Evolutionary conservation across 305 asterid species (phyloP).

Genomic region (Rubia peregrina): DNA sequence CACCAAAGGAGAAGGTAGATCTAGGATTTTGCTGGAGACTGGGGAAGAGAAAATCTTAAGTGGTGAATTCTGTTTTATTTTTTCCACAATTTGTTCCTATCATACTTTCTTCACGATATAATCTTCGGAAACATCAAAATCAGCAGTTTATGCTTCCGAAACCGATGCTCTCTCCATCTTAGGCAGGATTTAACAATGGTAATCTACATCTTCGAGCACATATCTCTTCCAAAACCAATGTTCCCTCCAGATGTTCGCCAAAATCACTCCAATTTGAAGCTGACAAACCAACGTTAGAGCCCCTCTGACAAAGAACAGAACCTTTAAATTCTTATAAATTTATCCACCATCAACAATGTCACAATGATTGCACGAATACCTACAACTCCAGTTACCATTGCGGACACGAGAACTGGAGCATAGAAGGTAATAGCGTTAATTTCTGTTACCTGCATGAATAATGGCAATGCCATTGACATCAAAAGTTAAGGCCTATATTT

Average conservation of each 20-base stretch:
- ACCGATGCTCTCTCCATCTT: not conserved
- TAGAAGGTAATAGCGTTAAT: constrained; percentile 30
- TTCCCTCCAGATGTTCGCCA: constrained; percentile 47
- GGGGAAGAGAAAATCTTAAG: too few relatives aligned
- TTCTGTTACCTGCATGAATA: constrained; percentile 28
- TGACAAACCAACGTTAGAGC: too few relatives aligned
- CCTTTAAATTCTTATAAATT: not conserved
- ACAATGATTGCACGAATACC: constrained; percentile 13
- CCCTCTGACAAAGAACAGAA: too few relatives aligned
- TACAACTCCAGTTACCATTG: constrained; percentile 18
- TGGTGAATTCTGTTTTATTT: too few relatives aligned
- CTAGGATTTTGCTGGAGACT: too few relatives aligned
- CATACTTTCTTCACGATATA: too few relatives aligned
- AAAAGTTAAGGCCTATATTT: constrained; percentile 29
- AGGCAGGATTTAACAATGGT: not conserved
- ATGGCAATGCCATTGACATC: constrained; percentile 28
- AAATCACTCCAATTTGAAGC: too few relatives aligned
- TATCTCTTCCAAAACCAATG: constrained; percentile 64
- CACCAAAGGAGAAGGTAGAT: too few relatives aligned
- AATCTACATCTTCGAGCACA: constrained; percentile 1
- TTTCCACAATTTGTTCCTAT: too few relatives aligned
- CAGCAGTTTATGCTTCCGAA: too few relatives aligned
- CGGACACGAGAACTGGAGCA: constrained; percentile 31
- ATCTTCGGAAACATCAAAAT: too few relatives aligned
- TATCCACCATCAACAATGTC: too few relatives aligned